A percentile compares a stretch with the other conserved stretches of the same genome.
These are phyloP conservation scores for Didymosphaeria variabile DNA, from an alignment of 2,329 filamentous ascomycete species.

Conservation along the genomic window DNA sequence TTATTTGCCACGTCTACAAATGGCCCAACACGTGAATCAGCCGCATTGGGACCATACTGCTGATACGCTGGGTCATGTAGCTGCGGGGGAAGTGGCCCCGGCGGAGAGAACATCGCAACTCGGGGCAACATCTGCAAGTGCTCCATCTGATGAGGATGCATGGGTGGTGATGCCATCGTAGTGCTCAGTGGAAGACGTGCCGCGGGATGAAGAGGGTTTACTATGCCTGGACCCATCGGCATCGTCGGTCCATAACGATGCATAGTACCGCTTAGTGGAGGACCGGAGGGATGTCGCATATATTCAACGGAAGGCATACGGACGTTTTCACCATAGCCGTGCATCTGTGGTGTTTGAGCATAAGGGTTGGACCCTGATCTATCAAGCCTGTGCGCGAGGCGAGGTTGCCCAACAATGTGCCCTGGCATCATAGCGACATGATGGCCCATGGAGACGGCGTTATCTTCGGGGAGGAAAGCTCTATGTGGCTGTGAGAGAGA, in stretches of 20 bases:
- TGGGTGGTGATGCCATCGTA: constrained; percentile 18
- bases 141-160: constrained; percentile 24
- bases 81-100: constrained; percentile 17
- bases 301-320: constrained; percentile 25
- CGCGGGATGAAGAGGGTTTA: constrained; percentile 20
- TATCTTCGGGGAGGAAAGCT: constrained; percentile 12
- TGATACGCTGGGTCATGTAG: constrained; percentile 26
- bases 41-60: constrained; percentile 18
- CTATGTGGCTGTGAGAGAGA: constrained; percentile 3
- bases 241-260: constrained; percentile 26
- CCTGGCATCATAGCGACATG: constrained; percentile 16
- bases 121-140: constrained; percentile 22
- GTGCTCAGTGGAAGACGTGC: constrained; percentile 26
- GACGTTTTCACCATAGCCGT: constrained; percentile 28
- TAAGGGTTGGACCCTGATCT: constrained; percentile 24
- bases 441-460: constrained; percentile 10
- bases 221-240: constrained; percentile 24
- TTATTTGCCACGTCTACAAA: constrained; percentile 44
- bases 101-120: constrained; percentile 23
- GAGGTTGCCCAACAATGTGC: constrained; percentile 20
- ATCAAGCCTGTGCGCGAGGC: constrained; percentile 20
- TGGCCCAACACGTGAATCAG: constrained; percentile 18
- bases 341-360: constrained; percentile 12
- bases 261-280: constrained; percentile 23
- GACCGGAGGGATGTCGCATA: constrained; percentile 24